Percentiles rank a stretch among this genome's conserved stretches.
Evolutionary conservation across 768 basidiomycete genomes (phyloP).

Genomic region (Rhizopogon vesiculosus): DNA sequence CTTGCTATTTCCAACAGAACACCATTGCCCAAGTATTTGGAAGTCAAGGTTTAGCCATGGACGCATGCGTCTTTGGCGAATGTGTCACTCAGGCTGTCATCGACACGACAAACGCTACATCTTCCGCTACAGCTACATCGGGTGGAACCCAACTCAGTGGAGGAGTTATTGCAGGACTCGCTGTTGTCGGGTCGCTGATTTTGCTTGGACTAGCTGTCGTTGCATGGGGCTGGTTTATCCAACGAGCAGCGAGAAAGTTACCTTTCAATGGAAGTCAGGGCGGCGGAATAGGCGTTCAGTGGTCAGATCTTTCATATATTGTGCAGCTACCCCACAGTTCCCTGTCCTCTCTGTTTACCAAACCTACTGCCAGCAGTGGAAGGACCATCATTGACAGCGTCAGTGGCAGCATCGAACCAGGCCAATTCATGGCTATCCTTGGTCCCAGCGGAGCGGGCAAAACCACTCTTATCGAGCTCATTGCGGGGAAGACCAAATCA

Average conservation of each 20-base stretch:
- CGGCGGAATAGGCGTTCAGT: constrained; percentile 60
- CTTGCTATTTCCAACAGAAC: constrained; percentile 75
- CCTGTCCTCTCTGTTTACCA: not conserved
- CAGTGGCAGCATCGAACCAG: constrained; percentile 66
- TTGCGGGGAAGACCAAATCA: constrained; percentile 78
- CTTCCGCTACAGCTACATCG: constrained; percentile 18
- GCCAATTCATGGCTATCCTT: constrained; percentile 87
- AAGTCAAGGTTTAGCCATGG: constrained; percentile 60
- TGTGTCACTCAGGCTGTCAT: constrained; percentile 82
- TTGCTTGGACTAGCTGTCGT: constrained; percentile 55
- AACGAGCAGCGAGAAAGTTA: constrained; percentile 54
- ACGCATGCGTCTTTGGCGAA: constrained; percentile 81
- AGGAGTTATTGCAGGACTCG: constrained; percentile 89
- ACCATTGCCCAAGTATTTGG: constrained; percentile 72
- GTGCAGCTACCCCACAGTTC: constrained; percentile 31
- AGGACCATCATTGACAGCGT: constrained; percentile 69
- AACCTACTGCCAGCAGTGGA: constrained; percentile 15
- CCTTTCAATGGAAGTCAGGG: constrained; percentile 34
- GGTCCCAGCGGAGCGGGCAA: constrained; percentile 95
- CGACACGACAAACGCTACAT: constrained; percentile 43
- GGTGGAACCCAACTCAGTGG: constrained; percentile 51
- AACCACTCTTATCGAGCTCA: constrained; percentile 86
- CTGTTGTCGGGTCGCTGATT: constrained; percentile 70
- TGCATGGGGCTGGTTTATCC: constrained; percentile 54
- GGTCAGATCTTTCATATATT: constrained; percentile 65